Conservation (phyloP, 2,329 filamentous ascomycete genomes). For the Xylogone sp. region DNA sequence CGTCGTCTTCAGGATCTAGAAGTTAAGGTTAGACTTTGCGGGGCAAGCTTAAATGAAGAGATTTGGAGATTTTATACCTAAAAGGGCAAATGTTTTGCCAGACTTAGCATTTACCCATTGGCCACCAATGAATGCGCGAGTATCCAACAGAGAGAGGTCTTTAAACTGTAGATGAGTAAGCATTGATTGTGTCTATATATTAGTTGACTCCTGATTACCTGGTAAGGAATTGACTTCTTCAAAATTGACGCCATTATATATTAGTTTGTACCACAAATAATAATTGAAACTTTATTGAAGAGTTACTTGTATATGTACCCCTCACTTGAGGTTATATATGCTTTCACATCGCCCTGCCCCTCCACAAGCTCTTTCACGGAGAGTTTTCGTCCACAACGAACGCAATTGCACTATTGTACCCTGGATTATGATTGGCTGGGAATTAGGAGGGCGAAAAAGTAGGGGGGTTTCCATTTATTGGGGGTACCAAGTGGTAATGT, state of each 20-base stretch:
- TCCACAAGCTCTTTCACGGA: not conserved
- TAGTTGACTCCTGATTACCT: not conserved
- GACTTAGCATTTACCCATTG: slow-evolving; percentile 49
- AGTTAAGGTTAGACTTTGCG: slow-evolving; percentile 32
- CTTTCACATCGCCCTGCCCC: not conserved
- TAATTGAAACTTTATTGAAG: not conserved
- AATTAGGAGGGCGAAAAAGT: too few relatives aligned
- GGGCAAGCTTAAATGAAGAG: not conserved
- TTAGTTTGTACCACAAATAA: not conserved
- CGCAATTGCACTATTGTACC: too few relatives aligned
- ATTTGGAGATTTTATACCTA: not conserved
- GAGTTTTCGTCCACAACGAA: not conserved
- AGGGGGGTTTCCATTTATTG: too few relatives aligned
- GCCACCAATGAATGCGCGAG: slow-evolving; percentile 47
- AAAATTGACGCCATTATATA: not conserved
- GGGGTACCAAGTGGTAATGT: too few relatives aligned
- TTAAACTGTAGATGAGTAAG: slow-evolving; percentile 31
- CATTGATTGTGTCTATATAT: not conserved
- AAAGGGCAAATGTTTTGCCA: slow-evolving; percentile 51
- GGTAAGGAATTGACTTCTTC: not conserved
- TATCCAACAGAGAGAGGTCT: slow-evolving; percentile 48
- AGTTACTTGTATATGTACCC: not conserved
- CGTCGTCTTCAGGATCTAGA: slow-evolving; percentile 42
- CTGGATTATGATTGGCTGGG: too few relatives aligned
- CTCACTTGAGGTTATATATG: not conserved